Evolutionary conservation across 495 filamentous ascomycete species (phyloP), one percentile per base, ranked within the genome.

Genomic region (Staphylotrichum longicolle): DNA sequence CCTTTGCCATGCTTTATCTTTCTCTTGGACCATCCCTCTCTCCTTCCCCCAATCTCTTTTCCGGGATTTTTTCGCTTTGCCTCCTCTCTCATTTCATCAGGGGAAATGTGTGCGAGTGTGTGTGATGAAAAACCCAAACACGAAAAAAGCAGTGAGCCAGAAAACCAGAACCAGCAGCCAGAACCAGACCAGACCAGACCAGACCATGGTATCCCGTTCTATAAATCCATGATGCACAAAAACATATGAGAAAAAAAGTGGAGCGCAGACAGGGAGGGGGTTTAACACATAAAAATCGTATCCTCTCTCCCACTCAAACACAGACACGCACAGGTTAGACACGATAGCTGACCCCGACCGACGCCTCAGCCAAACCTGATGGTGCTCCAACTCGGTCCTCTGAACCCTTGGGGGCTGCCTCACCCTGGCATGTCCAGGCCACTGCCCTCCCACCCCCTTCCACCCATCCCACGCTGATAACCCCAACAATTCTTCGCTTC

Each of bases 201-300:
- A 46, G 37, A 56, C 54, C 59, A 55, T 62, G 63, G 60, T 57
- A 66, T 62, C 56, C 63, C 63, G 59, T 53, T 64, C 63, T 66
- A 66, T 66, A 66, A 64, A 37, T 10, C 59, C 54, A 58, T 62
- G 55, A 66, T 62, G 59, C 59, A 55, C 55, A 47, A 48, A 54
- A 54, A 63, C 46, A 61, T 40, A 61, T 20, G 46, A 49, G 44
- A 50, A n/a, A 54, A 8, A 34, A 9, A 53, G 47, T 15, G 14
- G 30, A 41, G 44, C 49, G 60, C 20, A 63, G 41, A 59, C 27
- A 44, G 32, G 42, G 52, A 53, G 54, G 54, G 48, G 48, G 52
- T 51, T 37, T 49, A 56, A 45, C 40, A 53, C 39, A 5, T n/a
- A 46, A 46, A 60, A 34, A 49, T 0, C 11, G 11, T 8, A 48